These are phyloP conservation scores for Volutella citrinella DNA, from an alignment of 2,329 filamentous ascomycete species.

Conservation along the genomic window DNA sequence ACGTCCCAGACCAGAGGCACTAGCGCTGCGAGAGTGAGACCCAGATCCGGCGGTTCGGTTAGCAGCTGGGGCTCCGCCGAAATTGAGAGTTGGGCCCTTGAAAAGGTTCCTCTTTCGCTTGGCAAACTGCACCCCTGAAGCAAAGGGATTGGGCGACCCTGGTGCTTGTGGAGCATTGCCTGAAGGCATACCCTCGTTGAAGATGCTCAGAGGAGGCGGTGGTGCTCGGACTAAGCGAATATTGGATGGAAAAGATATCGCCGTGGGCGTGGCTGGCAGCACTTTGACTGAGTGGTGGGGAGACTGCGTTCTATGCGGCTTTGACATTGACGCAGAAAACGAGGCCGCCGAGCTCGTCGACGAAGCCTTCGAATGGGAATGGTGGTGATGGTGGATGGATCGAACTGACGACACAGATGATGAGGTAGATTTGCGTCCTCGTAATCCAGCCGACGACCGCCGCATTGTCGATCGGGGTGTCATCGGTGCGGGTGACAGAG, in stretches of 20 bases:
- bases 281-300: conserved; percentile 93
- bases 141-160: conserved; percentile 57
- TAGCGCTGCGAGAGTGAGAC: conserved; percentile 56
- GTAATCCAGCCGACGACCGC: conserved; percentile 76
- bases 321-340: conserved; percentile 67
- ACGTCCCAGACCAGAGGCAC: conserved; percentile 60
- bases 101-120: conserved; percentile 79
- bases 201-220: conserved; percentile 48
- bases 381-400: conserved; percentile 82
- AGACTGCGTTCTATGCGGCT: conserved; percentile 64
- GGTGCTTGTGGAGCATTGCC: conserved; percentile 38
- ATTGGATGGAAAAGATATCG: conserved; percentile 74
- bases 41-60: conserved; percentile 34
- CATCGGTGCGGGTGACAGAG: conserved; percentile 79
- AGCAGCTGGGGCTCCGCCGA: conserved; percentile 39
- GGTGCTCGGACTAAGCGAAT: conserved; percentile 74
- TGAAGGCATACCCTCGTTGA: conserved; percentile 57
- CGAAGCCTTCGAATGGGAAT: conserved; percentile 89
- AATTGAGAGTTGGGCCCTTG: conserved; percentile 70
- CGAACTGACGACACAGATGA: conserved; percentile 92
- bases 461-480: conserved; percentile 86
- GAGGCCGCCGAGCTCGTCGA: conserved; percentile 83
- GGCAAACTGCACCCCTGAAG: conserved; percentile 69
- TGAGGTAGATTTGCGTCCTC: conserved; percentile 92
- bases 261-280: conserved; percentile 83